Evolutionary conservation across 495 filamentous ascomycete genomes (phyloP).

Genomic region (Podospora didyma): DNA sequence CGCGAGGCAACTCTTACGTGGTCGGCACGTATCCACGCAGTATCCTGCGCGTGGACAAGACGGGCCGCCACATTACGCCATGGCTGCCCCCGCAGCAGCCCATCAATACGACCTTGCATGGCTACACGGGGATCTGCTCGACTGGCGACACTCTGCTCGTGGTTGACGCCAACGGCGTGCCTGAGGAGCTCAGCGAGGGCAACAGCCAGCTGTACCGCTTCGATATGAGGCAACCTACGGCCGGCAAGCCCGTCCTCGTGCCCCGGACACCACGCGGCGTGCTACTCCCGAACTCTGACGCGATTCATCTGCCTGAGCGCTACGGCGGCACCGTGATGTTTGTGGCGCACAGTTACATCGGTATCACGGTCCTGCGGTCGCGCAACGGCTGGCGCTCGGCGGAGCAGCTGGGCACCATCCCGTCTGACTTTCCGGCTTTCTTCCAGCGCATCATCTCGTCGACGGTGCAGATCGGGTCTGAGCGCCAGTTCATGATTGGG

Average conservation of each 20-base stretch:
- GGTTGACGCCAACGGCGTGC: slow-evolving; percentile 9
- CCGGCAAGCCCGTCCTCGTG: background rate
- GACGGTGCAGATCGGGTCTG: slow-evolving; percentile 22
- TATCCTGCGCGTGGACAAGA: slow-evolving; percentile 17
- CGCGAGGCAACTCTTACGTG: slow-evolving; percentile 23
- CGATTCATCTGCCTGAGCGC: slow-evolving; percentile 25
- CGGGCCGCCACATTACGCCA: slow-evolving; percentile 14
- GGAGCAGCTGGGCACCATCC: slow-evolving; percentile 26
- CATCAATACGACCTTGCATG: slow-evolving; percentile 15
- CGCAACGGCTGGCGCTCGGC: slow-evolving; percentile 25
- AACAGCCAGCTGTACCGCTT: slow-evolving; percentile 19
- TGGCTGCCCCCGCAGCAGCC: slow-evolving; percentile 12
- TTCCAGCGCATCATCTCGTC: slow-evolving; percentile 17
- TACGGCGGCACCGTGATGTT: slow-evolving; percentile 29
- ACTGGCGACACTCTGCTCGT: slow-evolving; percentile 20
- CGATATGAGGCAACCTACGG: slow-evolving; percentile 15
- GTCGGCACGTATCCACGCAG: slow-evolving; percentile 24
- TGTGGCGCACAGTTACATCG: slow-evolving; percentile 16
- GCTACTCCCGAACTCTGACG: slow-evolving; percentile 8
- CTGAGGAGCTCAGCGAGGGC: slow-evolving; percentile 6
- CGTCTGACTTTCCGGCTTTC: slow-evolving; percentile 14
- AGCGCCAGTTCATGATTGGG: slow-evolving; percentile 22
- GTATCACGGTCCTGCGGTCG: slow-evolving; percentile 29
- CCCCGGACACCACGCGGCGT: too few species aligned
- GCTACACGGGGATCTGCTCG: slow-evolving; percentile 21